Evolutionary conservation across 1,284 basidiomycete species (phyloP).

Genomic region (Cutaneotrichosporon daszewskae): DNA sequence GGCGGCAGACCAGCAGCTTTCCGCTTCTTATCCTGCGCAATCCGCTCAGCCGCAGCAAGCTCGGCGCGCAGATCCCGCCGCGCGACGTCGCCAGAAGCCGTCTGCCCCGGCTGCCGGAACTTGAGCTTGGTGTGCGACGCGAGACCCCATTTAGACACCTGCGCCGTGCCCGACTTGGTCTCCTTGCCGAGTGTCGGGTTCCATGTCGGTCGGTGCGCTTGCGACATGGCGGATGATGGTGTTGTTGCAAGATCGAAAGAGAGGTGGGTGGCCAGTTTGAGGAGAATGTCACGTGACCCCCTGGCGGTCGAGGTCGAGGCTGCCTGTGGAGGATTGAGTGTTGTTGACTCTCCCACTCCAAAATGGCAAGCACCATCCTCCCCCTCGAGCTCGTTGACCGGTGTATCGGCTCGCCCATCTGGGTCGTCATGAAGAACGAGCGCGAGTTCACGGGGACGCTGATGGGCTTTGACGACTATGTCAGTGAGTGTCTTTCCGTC

Average conservation of each 20-base stretch:
- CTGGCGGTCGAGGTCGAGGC: too few relatives aligned
- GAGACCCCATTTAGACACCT: conserved; percentile 83
- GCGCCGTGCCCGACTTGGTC: conserved; percentile 73
- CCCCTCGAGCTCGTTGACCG: conserved; percentile 78
- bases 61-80: conserved; percentile 76
- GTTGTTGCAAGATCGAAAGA: background rate
- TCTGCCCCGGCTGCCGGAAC: conserved; percentile 86
- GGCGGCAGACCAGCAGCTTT: conserved; percentile 68
- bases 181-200: conserved; percentile 47
- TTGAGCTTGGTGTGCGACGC: conserved; percentile 92
- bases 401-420: conserved; percentile 89
- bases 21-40: conserved; percentile 77
- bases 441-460: conserved; percentile 94
- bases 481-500: conserved; percentile 69
- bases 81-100: conserved; percentile 64
- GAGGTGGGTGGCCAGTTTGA: background rate
- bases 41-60: conserved; percentile 70
- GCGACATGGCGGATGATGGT: conserved; percentile 32
- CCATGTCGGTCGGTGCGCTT: conserved; percentile 48
- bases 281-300: background rate
- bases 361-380: conserved; percentile 55
- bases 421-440: conserved; percentile 95
- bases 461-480: conserved; percentile 96
- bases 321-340: too few relatives aligned
- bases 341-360: background rate